Base-by-base conservation (phyloP, 768 basidiomycete species). In the Ramaria rubella region DNA sequence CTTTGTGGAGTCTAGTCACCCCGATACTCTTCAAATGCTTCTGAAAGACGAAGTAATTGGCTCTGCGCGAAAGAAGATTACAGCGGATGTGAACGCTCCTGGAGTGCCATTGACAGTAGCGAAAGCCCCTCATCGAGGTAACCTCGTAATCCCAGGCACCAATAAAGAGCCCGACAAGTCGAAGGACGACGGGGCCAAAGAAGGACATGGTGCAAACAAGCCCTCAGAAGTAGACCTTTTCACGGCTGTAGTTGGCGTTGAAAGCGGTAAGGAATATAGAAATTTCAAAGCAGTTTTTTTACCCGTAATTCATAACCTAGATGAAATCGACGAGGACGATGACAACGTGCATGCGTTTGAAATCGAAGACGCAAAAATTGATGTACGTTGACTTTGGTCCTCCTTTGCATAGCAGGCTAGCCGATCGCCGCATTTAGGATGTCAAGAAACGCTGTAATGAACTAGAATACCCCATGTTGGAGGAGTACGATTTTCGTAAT, bases 401-500 rank as follows among this genome's bases (percentile, higher is more conserved):
- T 40, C 15, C 21, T 43, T 29, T 31, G 24, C 21, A 38, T 38
- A 11, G 11, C n/a, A 11, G n/a, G n/a, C 11, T 38, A n/a, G 36
- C n/a, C n/a, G n/a, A 26, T 24, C 15, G 23, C 44, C 57, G 21
- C 59, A 9, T 48, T 12, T 61, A 95, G 92, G 90, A 90, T 61
- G 94, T 99, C 59, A 95, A 98, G 73, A 90, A 90, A 64, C 86
- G 93, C 34, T 98, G 96, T 67, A 94, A 94, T 65, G 95, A 96
- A 63, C 79, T 98, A 36, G 94, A 98, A 67, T 92, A 94, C 62
- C 96, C 96, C 7, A 96, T 97, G 85, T 77, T 99, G 43, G 96
- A 99, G 69, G 96, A 99, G 72, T 99, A 99, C 67, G 96, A 99
- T 70, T 99, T 98, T 77, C 80, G 94, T 42, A 95, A 98, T 67